Base-by-base conservation (phyloP, 2,329 filamentous ascomycete genomes). In the Trichoderma oligosporum region DNA sequence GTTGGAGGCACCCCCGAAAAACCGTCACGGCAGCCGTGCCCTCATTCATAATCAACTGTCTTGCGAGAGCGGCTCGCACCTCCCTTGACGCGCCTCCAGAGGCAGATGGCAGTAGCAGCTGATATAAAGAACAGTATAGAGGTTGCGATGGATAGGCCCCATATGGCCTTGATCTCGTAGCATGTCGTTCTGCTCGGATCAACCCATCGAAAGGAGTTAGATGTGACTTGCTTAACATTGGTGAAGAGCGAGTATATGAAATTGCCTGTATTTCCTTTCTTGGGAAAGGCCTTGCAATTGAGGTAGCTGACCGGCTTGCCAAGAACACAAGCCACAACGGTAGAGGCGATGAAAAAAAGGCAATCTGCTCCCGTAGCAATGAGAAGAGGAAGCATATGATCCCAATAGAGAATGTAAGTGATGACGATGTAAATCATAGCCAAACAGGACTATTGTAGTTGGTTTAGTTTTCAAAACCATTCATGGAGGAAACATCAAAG, bases 151-250 rank as follows among this genome's bases (percentile, higher is more conserved):
- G 84, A 83, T 60, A 96, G 73, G 1, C 91, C 91, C 92, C 91
- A 96, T 63, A 94, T 83, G 14, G 88, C 83, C 79, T 96, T 95
- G 71, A 91, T 85, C 76, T 94, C 85, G 67, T 86, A 84, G 76
- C 92, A 97, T 56, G 88, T 88, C 16, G 81, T 71, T 70, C 78
- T 78, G 64, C 78, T 78, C 4, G 77, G 74, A 55, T 77, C 77
- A 20, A 79, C 76, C 71, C 81, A 81, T 42, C 75, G 68, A 52
- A 77, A 74, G 36, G 62, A 61, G 61, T 57, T 36, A 16, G 35
- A 48, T 2, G 29, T 29, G 2, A 35, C 11, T 16, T 65, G 63
- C 47, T 64, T 60, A 56, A 72, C 68, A 62, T 79, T 73, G 66
- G 71, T 71, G 61, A 70, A 70, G 18, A 76, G 71, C 4, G 76